These are phyloP conservation scores for Paraconiothyrium sp. DNA, from an alignment of 2,329 filamentous ascomycete genomes.

Conservation along the genomic window DNA sequence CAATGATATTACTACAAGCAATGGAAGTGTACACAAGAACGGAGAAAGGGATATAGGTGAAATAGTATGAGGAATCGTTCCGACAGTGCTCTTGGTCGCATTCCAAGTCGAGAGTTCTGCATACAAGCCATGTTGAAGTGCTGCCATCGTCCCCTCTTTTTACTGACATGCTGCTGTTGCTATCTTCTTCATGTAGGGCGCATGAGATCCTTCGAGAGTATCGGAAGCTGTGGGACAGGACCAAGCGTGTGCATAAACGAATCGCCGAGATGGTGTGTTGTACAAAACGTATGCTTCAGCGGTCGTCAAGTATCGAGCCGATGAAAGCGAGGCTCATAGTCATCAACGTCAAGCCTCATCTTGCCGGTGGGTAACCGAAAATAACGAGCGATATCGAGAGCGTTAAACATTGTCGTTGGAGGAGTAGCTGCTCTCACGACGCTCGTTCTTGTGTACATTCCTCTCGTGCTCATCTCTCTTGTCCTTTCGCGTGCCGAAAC, in stretches of 20 bases:
- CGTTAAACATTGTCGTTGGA: neutral
- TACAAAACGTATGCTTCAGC: conserved; percentile 18
- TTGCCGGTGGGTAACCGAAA: neutral
- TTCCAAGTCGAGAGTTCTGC: no score
- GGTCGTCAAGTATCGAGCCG: neutral
- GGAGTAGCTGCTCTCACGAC: conserved; percentile 3
- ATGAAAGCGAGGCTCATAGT: conserved; percentile 8
- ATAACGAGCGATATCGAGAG: neutral
- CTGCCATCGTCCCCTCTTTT: neutral
- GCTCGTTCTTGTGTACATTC: conserved; percentile 15
- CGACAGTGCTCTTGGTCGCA: no score
- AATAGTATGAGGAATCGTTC: no score
- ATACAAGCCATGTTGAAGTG: no score
- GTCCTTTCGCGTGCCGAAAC: conserved; percentile 41
- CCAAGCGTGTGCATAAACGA: neutral
- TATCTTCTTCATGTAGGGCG: neutral
- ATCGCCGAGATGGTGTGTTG: conserved; percentile 6
- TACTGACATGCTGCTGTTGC: neutral
- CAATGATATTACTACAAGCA: no score
- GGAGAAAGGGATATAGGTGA: no score
- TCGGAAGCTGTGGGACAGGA: neutral
- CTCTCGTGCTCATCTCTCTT: conserved; percentile 31
- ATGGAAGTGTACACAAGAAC: no score
- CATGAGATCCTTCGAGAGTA: neutral
- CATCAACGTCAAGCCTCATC: neutral